Base-by-base conservation (phyloP, 2,329 filamentous ascomycete genomes). In the Neopestalotiopsis sp. region DNA sequence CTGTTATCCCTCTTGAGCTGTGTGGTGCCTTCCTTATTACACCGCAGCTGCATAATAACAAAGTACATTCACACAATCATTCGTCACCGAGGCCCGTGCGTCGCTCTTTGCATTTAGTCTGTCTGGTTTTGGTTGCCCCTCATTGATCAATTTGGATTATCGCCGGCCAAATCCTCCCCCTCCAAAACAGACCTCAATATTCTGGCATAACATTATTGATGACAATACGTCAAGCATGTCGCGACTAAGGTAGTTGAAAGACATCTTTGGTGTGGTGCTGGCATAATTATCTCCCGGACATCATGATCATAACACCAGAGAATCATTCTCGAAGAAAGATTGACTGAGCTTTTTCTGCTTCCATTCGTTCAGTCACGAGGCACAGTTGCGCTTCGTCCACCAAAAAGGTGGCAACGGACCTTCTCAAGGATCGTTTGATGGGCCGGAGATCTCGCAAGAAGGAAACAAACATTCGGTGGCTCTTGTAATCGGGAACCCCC, bases 401-500 rank as follows among this genome's bases (percentile, higher is more conserved):
- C 57, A 4, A 61, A 34, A 30, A 59, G 17, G 28, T 34, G 17
- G 28, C 17, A 42, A 45, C 34, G 4, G 4, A 17, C 24, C 34
- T 45, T 30, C n/a, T 12, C 2, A 38, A 24, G 45, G 45, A 53
- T 20, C 17, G 65, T 67, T 61, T 67, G 65, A 69, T 69, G 61
- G 9, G 40, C 67, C 17, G 64, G 20, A 66, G 67, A 69, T 69
- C 67, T 66, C 24, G 67, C 67, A 69, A 49, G 34, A 38, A 20
- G 62, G 63, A 69, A 69, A 69, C 67, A 69, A 69, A 66, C 67
- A 69, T 62, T 67, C 34, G 40, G n/a, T 32, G 53, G 56, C 30
- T 24, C 56, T 17, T 38, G 12, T 45, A 38, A 67, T 67, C 65
- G 42, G 65, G 59, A 42, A 34, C 40, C 65, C 65, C 65, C 65